Conservation (phyloP, 129 eudicot species). For the Flaveria trinervia region DNA sequence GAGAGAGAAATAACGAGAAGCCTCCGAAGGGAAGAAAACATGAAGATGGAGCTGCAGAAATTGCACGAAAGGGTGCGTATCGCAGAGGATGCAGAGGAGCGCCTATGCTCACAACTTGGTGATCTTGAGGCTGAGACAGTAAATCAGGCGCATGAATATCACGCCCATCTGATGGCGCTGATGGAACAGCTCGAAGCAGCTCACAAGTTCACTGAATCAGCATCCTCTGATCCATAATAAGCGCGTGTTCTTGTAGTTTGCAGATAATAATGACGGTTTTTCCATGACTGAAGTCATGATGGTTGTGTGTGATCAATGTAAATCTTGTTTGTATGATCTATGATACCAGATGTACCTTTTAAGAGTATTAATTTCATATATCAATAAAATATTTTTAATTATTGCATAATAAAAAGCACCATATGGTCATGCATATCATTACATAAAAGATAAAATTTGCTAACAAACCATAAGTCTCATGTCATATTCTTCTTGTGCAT, state of each 20-base stretch:
- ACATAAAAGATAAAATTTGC: slow-evolving; percentile 25
- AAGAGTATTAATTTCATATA: not conserved
- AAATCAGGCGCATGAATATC: slow-evolving; percentile 58
- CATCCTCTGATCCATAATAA: slow-evolving; percentile 15
- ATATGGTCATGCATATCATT: not conserved
- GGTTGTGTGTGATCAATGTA: slow-evolving; percentile 1
- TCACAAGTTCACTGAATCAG: slow-evolving; percentile 42
- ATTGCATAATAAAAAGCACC: slow-evolving; percentile 7
- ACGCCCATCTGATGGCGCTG: slow-evolving; percentile 33
- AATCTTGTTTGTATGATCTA: not conserved
- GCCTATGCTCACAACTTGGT: slow-evolving; percentile 71
- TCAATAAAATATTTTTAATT: not conserved
- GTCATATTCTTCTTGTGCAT: slow-evolving; percentile 16
- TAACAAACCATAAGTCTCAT: slow-evolving; percentile 19
- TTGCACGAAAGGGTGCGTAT: slow-evolving; percentile 40
- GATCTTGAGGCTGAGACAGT: slow-evolving; percentile 81
- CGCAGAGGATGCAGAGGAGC: slow-evolving; percentile 90
- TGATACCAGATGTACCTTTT: not conserved
- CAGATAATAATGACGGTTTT: not conserved
- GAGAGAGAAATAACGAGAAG: slow-evolving; percentile 57
- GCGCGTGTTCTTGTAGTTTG: too few relatives aligned
- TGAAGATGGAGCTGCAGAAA: slow-evolving; percentile 51
- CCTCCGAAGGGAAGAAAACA: slow-evolving; percentile 56
- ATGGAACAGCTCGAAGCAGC: slow-evolving; percentile 61
- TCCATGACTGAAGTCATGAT: not conserved